These are phyloP conservation scores for Auxenochlorella pyrenoidosa DNA, from an alignment of 139 green algal species.

Conservation along the genomic window DNA sequence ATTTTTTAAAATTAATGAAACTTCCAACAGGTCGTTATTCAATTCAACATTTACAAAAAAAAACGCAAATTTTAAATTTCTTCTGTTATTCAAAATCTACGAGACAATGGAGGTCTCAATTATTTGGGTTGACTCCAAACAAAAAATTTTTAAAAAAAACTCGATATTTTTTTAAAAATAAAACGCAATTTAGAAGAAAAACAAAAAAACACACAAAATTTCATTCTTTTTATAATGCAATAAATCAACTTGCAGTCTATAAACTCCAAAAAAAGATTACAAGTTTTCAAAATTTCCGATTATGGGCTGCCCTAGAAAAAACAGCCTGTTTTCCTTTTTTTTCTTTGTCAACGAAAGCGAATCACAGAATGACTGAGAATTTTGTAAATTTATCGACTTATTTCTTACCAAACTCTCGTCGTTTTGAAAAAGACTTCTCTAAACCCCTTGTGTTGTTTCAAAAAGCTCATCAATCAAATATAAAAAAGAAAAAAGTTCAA, in stretches of 20 bases:
- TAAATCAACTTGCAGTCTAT: constrained; percentile 14
- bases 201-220: not conserved
- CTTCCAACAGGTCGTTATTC: constrained; percentile 7
- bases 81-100: constrained; percentile 24
- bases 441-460: not conserved
- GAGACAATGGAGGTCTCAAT: constrained; percentile 24
- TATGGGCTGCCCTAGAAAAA: not conserved
- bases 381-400: constrained; percentile 7
- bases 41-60: constrained; percentile 20
- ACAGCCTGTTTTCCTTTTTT: not conserved
- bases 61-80: not conserved
- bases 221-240: constrained; percentile 23
- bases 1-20: constrained; percentile 12
- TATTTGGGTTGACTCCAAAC: not conserved
- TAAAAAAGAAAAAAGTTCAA: not conserved
- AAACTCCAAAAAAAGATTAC: constrained; percentile 10
- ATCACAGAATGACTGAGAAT: constrained; percentile 11
- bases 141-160: constrained; percentile 9
- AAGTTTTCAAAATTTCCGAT: constrained; percentile 22
- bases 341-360: constrained; percentile 4
- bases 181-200: constrained; percentile 1
- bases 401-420: not conserved
- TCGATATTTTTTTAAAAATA: constrained; percentile 17
- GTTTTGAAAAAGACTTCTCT: not conserved
- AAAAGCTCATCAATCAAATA: not conserved